Evolutionary conservation across 164 flowering plant species (phyloP), one percentile per base, ranked within the genome.

Genomic region (Kingdonia uniflora): DNA sequence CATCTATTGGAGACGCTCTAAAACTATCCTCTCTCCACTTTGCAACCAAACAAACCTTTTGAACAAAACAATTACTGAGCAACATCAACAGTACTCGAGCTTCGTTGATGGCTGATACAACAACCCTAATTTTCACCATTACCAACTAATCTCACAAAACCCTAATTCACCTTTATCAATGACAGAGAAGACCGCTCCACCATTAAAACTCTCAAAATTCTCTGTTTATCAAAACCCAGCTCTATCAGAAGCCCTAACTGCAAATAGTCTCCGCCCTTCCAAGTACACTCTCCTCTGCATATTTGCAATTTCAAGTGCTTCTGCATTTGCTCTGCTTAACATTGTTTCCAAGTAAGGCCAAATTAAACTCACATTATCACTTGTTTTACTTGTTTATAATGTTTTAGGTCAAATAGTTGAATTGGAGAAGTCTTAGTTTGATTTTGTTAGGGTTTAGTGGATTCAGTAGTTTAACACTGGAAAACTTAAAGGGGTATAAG

Each of bases 221-320:
- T 49, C 77, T 0, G 90, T 79, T 29, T 91, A 91, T 57, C 88
- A 76, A 67, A 91, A 91, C 60, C 85, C 94, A 0, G 67, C 80
- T 1, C 55, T 91, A 19, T 79, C 95, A 22, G 90, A 90, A 16
- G 95, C 84, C 55, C 78, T 84, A 24, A 80, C 88, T 7, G 76
- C 88, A 61, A 80, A 60, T 55, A 87, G 95, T 57, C 71, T 84
- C 58, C 79, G 74, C 25, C 95, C 92, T 40, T 68, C 84, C 1
- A 70, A 55, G 11, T 66, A 67, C 58, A 60, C 87, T 2, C 60
- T 80, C 55, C 63, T 87, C 51, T 64, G 47, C 71, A 62, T 80
- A 44, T 65, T 82, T 56, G 63, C 66, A 16, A 43, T 78, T 58
- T 78, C 76, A 56, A 61, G 74, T 33, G 79, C 76, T 55, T 77